These are phyloP conservation scores for Diutina rugosa DNA, from an alignment of 1,139 yeast genomes.

Conservation along the genomic window DNA sequence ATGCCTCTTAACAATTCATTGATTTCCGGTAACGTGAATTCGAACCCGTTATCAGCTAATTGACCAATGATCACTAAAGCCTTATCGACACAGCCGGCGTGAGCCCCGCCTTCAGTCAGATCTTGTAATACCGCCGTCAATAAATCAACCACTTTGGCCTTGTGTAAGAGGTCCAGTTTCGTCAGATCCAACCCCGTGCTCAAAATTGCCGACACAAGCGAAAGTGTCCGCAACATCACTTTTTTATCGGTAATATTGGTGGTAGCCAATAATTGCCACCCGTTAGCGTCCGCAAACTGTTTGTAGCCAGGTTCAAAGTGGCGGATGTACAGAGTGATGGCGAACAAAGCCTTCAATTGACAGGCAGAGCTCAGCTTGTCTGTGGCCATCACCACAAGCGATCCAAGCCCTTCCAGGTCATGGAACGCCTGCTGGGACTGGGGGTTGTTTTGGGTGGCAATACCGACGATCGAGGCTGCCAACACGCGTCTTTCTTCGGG, in stretches of 20 bases:
- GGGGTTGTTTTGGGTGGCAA: slow-evolving; percentile 86
- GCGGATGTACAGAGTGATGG: background rate
- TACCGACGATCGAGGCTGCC: slow-evolving; percentile 71
- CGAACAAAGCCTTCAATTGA: background rate
- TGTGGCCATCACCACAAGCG: background rate
- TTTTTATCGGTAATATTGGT: slow-evolving; percentile 30
- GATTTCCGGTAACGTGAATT: slow-evolving; percentile 37
- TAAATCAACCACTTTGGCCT: slow-evolving; percentile 23
- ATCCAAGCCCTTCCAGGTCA: slow-evolving; percentile 34
- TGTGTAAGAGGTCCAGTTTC: slow-evolving; percentile 26
- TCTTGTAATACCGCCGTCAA: slow-evolving; percentile 22
- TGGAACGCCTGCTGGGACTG: slow-evolving; percentile 55
- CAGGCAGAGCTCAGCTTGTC: background rate
- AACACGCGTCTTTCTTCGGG: slow-evolving; percentile 33
- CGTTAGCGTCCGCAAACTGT: background rate
- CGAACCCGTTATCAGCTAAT: slow-evolving; percentile 29
- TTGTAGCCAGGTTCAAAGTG: background rate
- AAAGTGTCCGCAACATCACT: slow-evolving; percentile 39
- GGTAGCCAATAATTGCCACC: slow-evolving; percentile 13
- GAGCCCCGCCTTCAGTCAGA: slow-evolving; percentile 14
- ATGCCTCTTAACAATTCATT: slow-evolving; percentile 26
- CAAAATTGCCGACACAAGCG: slow-evolving; percentile 43
- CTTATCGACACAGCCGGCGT: slow-evolving; percentile 48
- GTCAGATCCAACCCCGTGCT: slow-evolving; percentile 34
- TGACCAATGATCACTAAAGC: slow-evolving; percentile 40